Evolutionary conservation across 208 protist genomes (phyloP).

Genomic region (Lotmaria passim): DNA sequence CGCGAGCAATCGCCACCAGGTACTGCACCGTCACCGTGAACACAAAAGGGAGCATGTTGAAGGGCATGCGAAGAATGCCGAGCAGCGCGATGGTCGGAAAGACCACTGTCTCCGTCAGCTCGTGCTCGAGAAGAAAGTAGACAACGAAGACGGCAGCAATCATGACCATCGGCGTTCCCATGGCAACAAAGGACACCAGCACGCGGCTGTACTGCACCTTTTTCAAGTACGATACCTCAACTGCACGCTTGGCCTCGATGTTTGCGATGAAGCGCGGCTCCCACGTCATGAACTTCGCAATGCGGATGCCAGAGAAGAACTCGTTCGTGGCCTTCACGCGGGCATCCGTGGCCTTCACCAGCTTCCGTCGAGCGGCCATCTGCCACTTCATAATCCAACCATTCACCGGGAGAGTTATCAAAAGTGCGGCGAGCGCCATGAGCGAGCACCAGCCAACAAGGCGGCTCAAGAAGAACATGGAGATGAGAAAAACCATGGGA

Average conservation of each 20-base stretch:
- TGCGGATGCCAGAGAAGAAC: conserved; percentile 90
- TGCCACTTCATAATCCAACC: conserved; percentile 47
- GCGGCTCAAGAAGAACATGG: conserved; percentile 43
- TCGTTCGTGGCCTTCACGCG: conserved; percentile 93
- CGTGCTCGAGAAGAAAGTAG: conserved; percentile 48
- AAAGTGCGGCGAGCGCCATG: conserved; percentile 63
- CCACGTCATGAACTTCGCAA: conserved; percentile 95
- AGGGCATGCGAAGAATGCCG: conserved; percentile 41
- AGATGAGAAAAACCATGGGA: conserved; percentile 72
- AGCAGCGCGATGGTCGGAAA: conserved; percentile 43
- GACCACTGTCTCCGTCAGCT: conserved; percentile 73
- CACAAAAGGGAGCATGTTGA: conserved; percentile 80
- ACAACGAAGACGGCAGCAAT: conserved; percentile 62
- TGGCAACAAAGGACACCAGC: conserved; percentile 54
- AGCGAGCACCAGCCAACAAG: conserved; percentile 79
- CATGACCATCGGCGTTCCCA: conserved; percentile 60
- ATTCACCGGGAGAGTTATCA: conserved; percentile 76
- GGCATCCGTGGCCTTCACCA: conserved; percentile 66
- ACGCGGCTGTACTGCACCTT: conserved; percentile 41
- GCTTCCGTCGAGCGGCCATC: conserved; percentile 27
- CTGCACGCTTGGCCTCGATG: conserved; percentile 49
- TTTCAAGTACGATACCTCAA: conserved; percentile 49
- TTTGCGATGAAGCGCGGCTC: conserved; percentile 70
- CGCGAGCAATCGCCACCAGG: conserved; percentile 68
- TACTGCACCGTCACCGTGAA: conserved; percentile 68